Conservation (phyloP, 1,284 basidiomycete genomes). For the Cryptococcus maquisensis region DNA sequence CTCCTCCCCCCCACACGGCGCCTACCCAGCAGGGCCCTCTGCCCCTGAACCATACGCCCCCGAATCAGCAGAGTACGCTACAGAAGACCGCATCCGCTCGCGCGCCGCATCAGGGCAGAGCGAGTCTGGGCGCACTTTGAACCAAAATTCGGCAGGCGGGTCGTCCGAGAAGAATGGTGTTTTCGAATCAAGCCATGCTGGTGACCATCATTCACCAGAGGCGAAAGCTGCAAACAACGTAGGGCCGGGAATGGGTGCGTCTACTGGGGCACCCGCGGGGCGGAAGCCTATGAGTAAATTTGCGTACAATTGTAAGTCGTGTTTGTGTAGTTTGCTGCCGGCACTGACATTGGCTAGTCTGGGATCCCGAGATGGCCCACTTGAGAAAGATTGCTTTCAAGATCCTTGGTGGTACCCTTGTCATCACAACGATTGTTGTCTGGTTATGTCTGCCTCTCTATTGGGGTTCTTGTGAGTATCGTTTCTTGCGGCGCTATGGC, state of each 20-base stretch:
- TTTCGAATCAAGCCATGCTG: background rate
- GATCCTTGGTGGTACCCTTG: constrained; percentile 25
- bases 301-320: constrained; percentile 10
- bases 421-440: constrained; percentile 38
- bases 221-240: constrained; percentile 3
- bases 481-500: background rate
- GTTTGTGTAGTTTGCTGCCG: too few species aligned
- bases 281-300: constrained; percentile 11
- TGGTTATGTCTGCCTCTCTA: constrained; percentile 47
- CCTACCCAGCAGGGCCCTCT: background rate
- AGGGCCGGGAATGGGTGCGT: constrained; percentile 1
- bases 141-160: too few species aligned
- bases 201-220: constrained; percentile 5
- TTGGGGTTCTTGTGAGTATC: constrained; percentile 51
- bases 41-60: background rate
- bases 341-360: constrained; percentile 6
- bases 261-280: background rate
- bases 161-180: background rate
- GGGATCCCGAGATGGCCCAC: constrained; percentile 29
- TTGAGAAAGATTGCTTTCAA: constrained; percentile 37
- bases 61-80: background rate
- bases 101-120: background rate
- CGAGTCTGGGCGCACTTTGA: too few species aligned
- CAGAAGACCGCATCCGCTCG: background rate
- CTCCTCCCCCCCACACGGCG: too few species aligned